phyloP scores from a whole-genome alignment of 1,284 basidiomycete species.

The Leccinum subrobustum region DNA sequence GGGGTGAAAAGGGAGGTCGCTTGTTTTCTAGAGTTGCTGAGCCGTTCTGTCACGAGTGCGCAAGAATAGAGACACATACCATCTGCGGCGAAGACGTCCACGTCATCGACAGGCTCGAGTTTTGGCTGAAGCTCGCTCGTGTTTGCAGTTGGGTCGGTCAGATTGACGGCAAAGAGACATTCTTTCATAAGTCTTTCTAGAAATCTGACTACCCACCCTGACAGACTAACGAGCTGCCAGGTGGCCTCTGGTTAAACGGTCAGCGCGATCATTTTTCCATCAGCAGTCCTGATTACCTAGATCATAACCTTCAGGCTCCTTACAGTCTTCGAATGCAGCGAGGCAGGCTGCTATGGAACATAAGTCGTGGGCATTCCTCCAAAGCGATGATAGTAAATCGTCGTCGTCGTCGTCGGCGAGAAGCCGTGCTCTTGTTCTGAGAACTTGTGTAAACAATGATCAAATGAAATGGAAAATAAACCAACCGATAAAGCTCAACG shows the following conservation, averaged over 20 bases:
- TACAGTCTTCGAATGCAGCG: conserved; percentile 63
- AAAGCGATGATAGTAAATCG: conserved; percentile 43
- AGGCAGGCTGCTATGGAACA: conserved; percentile 59
- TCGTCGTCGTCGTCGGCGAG: conserved; percentile 26
- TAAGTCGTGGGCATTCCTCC: conserved; percentile 59
- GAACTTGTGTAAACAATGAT: conserved; percentile 5
- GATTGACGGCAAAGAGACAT: conserved; percentile 49
- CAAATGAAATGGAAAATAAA: conserved; percentile 5
- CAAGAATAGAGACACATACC: conserved; percentile 18
- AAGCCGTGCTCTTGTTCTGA: conserved; percentile 38
- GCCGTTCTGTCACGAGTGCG: neutral
- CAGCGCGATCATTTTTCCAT: neutral
- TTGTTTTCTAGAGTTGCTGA: conserved; percentile 19
- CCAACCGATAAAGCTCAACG: conserved; percentile 58
- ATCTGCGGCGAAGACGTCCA: conserved; percentile 15
- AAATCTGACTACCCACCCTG: conserved; percentile 58
- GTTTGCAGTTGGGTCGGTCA: conserved; percentile 15
- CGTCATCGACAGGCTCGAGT: conserved; percentile 28
- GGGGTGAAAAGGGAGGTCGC: conserved; percentile 16
- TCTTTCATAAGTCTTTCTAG: conserved; percentile 63
- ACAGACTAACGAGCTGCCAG: conserved; percentile 66
- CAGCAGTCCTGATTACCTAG: conserved; percentile 41
- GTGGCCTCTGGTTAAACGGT: conserved; percentile 48
- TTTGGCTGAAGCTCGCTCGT: conserved; percentile 21
- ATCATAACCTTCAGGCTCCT: conserved; percentile 61